Conservation (phyloP, 1,139 yeast genomes). For the Diutina catenulata region DNA sequence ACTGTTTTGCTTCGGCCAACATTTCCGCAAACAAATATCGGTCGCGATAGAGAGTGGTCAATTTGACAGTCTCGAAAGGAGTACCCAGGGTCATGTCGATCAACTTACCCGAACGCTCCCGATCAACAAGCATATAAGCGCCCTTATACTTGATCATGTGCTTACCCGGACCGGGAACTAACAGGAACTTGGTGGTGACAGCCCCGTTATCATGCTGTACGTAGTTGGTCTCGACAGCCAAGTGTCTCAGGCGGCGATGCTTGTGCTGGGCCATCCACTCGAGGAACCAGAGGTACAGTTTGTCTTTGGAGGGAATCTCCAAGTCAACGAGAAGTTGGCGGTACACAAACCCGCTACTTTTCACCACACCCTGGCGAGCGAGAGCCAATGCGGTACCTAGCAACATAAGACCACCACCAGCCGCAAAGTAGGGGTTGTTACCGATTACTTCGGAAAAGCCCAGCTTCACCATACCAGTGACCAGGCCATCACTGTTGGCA, state of each 20-base stretch:
- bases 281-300: slow-evolving; percentile 87
- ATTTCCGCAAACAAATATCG: slow-evolving; percentile 59
- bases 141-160: slow-evolving; percentile 79
- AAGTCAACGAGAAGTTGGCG: slow-evolving; percentile 82
- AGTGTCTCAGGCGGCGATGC: slow-evolving; percentile 64
- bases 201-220: slow-evolving; percentile 91
- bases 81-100: slow-evolving; percentile 86
- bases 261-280: slow-evolving; percentile 93
- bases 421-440: slow-evolving; percentile 88
- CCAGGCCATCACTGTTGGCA: slow-evolving; percentile 26
- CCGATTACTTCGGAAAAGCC: slow-evolving; percentile 45
- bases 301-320: slow-evolving; percentile 89
- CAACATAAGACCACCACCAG: slow-evolving; percentile 94
- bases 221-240: slow-evolving; percentile 81
- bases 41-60: slow-evolving; percentile 83
- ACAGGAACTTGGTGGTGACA: slow-evolving; percentile 72
- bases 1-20: slow-evolving; percentile 68
- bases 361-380: slow-evolving; percentile 57
- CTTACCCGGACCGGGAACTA: slow-evolving; percentile 98
- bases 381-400: slow-evolving; percentile 80
- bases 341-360: slow-evolving; percentile 57
- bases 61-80: slow-evolving; percentile 90
- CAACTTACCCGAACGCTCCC: slow-evolving; percentile 84
- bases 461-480: slow-evolving; percentile 21
- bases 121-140: slow-evolving; percentile 76